Base-by-base conservation (phyloP, 2,329 filamentous ascomycete genomes). In the Penicillium sp. region DNA sequence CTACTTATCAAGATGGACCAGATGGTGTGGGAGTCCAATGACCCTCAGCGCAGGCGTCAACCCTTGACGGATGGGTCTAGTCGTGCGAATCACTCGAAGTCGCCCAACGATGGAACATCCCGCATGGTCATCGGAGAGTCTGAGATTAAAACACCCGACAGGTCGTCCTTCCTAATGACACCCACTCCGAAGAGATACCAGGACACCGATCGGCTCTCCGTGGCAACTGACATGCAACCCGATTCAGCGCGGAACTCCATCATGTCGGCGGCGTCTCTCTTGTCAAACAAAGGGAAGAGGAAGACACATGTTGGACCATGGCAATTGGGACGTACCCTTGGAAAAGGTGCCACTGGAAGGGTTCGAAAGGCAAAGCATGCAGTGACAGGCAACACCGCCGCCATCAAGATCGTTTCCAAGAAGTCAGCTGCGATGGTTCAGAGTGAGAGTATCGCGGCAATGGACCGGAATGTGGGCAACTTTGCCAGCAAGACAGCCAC, bases 371-470 rank as follows among this genome's bases (percentile, higher is more conserved):
- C 93, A 21, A 86, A 90, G 58, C 92, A 99, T 75, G 82, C 81
- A 22, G 75, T 85, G 21, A 94, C 91, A 4, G 85, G 89, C 9
- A 88, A 96, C 66, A 81, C 88, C 46, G 94, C 92, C 4, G 94
- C 94, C 2, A 89, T 97, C 69, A 99, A 99, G 78, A 97, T 99
- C 66, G 90, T 99, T 27, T 90, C 90, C 54, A 92, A 95, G 72
- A 84, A 83, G 54, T 88, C 85, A 48, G 90, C 89, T 11, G 87
- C 89, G 56, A 83, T 92, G 66, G 88, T 90, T 1, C 89, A 94
- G 59, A 91, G 92, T 48, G 87, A 91, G 61, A 97, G 92, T 71
- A 82, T 97, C 70, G 88, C 88, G 13, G 88, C 89, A 45, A 83
- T 97, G 59, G 91, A 93, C 67, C 83, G 87, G 63, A 88, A 86